Evolutionary conservation across 1,139 yeast genomes (phyloP).

Genomic region (Spencermartinsiella ligniputridi): DNA sequence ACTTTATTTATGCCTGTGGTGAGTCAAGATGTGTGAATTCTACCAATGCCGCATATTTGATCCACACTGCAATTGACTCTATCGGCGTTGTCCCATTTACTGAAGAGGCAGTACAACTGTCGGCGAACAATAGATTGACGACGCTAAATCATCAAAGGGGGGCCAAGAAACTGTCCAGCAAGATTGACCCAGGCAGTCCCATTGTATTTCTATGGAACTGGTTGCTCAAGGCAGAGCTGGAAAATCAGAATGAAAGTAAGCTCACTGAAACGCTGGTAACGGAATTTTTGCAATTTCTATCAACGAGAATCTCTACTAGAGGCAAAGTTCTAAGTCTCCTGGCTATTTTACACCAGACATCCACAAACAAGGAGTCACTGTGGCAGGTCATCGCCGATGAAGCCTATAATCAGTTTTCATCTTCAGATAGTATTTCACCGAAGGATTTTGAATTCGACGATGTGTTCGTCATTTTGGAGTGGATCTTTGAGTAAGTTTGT

Average conservation of each 20-base stretch:
- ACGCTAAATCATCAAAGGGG: neutral
- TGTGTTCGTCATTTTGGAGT: neutral
- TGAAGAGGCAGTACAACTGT: conserved; percentile 10
- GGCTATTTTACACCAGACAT: neutral
- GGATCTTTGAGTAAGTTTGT: neutral
- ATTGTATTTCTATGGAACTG: conserved; percentile 12
- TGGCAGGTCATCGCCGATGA: neutral
- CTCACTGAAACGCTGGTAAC: conserved; percentile 3
- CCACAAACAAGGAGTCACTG: neutral
- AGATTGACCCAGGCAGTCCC: conserved; percentile 7
- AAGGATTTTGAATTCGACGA: conserved; percentile 7
- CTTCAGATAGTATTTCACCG: conserved; percentile 1
- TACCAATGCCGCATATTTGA: conserved; percentile 9
- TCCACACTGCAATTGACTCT: conserved; percentile 14
- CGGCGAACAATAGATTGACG: neutral
- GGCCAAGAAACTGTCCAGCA: neutral
- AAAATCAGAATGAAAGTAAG: conserved; percentile 4
- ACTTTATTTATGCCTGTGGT: conserved; percentile 14
- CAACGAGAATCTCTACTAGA: conserved; percentile 2
- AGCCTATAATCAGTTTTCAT: neutral
- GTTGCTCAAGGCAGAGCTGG: conserved; percentile 5
- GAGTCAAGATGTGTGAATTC: conserved; percentile 5
- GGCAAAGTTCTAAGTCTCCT: conserved; percentile 4
- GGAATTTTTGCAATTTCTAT: conserved; percentile 4
- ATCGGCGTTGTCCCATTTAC: conserved; percentile 17